Percentiles rank a stretch among this genome's conserved stretches.
These are phyloP conservation scores for Wallacemonas sp. DNA, from an alignment of 208 protist genomes.

Conservation along the genomic window DNA sequence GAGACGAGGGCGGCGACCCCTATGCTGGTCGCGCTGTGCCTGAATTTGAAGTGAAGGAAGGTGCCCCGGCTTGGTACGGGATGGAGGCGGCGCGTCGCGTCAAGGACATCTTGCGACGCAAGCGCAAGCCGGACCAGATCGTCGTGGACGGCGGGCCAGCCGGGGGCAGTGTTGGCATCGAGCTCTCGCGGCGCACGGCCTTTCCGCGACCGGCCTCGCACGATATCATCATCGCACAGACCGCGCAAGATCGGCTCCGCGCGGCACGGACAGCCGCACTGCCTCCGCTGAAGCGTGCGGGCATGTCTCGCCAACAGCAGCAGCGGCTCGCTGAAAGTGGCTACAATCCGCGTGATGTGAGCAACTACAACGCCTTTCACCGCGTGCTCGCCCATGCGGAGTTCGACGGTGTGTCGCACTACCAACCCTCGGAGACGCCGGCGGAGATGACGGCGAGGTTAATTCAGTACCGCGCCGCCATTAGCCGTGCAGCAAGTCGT, in stretches of 20 bases:
- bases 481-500: conserved; percentile 30
- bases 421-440: conserved; percentile 1
- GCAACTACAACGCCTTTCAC: conserved; percentile 41
- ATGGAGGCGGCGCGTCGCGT: conserved; percentile 73
- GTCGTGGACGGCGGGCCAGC: conserved; percentile 49
- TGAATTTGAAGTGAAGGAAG: conserved; percentile 60
- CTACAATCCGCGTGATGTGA: conserved; percentile 45
- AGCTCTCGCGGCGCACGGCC: conserved; percentile 60
- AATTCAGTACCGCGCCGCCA: conserved; percentile 41
- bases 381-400: conserved; percentile 24
- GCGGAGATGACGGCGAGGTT: conserved; percentile 28
- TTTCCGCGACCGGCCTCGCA: conserved; percentile 24
- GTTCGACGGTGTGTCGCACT: conserved; percentile 12
- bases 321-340: conserved; percentile 13
- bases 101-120: conserved; percentile 59
- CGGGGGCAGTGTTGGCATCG: conserved; percentile 51
- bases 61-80: conserved; percentile 60
- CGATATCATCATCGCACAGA: conserved; percentile 15
- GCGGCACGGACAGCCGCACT: conserved; percentile 17
- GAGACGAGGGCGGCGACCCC: background rate
- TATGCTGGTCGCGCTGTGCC: conserved; percentile 29
- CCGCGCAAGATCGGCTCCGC: conserved; percentile 9
- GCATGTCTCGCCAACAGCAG: conserved; percentile 23
- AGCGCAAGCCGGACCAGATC: conserved; percentile 50
- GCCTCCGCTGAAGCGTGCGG: conserved; percentile 31